phyloP scores from a whole-genome alignment of 768 basidiomycete species.

The Cyclocybe cylindracea region DNA sequence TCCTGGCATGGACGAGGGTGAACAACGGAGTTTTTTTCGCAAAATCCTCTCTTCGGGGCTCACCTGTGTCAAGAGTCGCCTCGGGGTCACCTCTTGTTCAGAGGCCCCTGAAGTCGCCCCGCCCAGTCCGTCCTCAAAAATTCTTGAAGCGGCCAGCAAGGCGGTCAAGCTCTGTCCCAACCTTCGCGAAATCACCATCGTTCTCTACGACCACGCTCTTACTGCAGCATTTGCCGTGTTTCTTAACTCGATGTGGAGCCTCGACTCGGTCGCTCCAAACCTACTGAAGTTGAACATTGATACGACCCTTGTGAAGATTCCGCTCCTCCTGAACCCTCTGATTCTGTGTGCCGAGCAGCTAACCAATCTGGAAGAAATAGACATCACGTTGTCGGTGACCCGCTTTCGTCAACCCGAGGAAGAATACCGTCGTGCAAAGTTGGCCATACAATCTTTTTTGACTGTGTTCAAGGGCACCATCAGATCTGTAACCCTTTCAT shows the following conservation, averaged over 20 bases:
- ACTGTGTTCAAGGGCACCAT: constrained; percentile 7
- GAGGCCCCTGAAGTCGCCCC: background rate
- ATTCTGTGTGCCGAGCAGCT: constrained; percentile 5
- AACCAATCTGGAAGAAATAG: constrained; percentile 13
- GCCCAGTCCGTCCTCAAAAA: background rate
- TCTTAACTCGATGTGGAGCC: constrained; percentile 18
- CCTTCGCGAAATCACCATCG: constrained; percentile 22
- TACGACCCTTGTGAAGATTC: constrained; percentile 21
- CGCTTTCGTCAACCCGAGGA: background rate
- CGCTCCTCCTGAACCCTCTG: constrained; percentile 15
- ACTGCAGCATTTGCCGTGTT: constrained; percentile 18
- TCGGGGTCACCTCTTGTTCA: background rate
- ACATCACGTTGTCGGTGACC: constrained; percentile 9
- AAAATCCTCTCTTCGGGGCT: constrained; percentile 1
- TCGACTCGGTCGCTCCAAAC: constrained; percentile 15
- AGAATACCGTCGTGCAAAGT: constrained; percentile 4
- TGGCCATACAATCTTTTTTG: constrained; percentile 6
- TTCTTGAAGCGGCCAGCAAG: constrained; percentile 13
- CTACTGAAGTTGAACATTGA: constrained; percentile 22
- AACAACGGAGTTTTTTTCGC: background rate
- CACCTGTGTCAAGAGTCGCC: background rate
- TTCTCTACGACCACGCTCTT: constrained; percentile 24
- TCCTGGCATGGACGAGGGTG: constrained; percentile 16
- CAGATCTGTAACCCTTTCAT: constrained; percentile 11
- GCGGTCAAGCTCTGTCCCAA: constrained; percentile 15